Evolutionary conservation across 2,329 filamentous ascomycete species (phyloP), one percentile per base, ranked within the genome.

Genomic region (Aspergillus fumigatus): DNA sequence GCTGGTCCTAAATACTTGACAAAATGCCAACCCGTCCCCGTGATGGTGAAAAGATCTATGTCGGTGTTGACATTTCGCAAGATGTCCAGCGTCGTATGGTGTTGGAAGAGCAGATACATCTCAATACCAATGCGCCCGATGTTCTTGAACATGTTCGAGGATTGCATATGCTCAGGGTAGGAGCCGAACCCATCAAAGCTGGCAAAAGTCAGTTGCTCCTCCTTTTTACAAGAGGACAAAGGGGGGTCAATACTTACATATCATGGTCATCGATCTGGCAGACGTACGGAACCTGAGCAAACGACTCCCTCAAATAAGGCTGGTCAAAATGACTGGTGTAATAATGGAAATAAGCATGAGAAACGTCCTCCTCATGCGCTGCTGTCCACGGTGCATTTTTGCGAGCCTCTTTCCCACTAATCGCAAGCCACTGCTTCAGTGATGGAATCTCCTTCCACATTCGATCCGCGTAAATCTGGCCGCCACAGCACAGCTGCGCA

Each of bases 281-380:
- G 53, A 99, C 80, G 69, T 97, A 92, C 43, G 94, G 94, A 60
- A 99, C 97, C 77, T 99, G 94, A 23, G 94, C 94, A 78, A 96
- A 99, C 0, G 93, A 92, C 74, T 99, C 94, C 58, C 94, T 82
- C 63, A 99, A 75, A 73, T 95, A 93, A 6, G 93, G 92, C 74
- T 99, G 94, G 70, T 99, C 94, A 71, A 99, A 97, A 73, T 97
- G 93, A 65, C 92, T 96, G 1, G 92, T 96, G 72, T 99, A 99
- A 74, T 96, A 99, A 73, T 99, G 94, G 75, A 99, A 99, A 77
- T 96, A 99, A 7, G 94, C 92, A 74, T 97, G 92, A 2, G 88
- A 87, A 19, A 96, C 91, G 69, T 99, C 94, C 69, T 99, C 93
- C 70, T 99, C 92, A 66, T 97, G 90, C 51, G 91, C 88, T 3